Conservation (phyloP, 176 grass and related monocot species). For the Carex littledalei region DNA sequence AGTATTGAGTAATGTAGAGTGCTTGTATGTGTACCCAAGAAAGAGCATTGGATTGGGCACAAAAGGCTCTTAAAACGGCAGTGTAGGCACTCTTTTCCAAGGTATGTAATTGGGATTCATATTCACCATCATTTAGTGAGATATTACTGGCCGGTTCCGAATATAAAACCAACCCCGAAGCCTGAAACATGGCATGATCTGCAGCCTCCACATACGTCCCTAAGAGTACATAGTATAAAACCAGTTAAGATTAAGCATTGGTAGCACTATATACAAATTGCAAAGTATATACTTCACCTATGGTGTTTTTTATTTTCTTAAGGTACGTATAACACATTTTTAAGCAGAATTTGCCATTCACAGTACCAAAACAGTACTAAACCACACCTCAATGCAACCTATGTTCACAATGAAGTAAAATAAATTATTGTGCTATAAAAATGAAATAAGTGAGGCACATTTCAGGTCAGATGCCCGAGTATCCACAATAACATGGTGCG, state of each 20-base stretch:
- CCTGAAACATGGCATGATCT: constrained; percentile 4
- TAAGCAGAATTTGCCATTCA: neutral
- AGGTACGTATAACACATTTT: neutral
- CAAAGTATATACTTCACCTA: neutral
- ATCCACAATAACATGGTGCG: neutral
- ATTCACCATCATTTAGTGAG: constrained; percentile 28
- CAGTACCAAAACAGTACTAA: neutral
- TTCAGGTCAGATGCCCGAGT: neutral
- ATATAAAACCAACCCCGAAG: neutral
- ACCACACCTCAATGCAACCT: neutral
- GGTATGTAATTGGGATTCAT: constrained; percentile 51
- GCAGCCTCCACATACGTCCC: neutral
- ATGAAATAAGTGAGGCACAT: neutral
- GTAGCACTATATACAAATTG: neutral
- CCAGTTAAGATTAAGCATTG: neutral
- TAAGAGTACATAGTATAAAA: neutral
- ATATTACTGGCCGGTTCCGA: neutral
- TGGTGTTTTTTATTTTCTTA: neutral
- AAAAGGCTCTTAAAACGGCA: constrained; percentile 60
- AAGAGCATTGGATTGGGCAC: constrained; percentile 45
- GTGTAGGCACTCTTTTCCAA: constrained; percentile 55
- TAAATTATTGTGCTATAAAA: neutral
- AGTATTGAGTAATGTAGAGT: constrained; percentile 14
- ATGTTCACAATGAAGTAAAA: neutral
- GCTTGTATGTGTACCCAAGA: constrained; percentile 41